Evolutionary conservation across 139 green algal species (phyloP), one percentile per base, ranked within the genome.

Genomic region (Chlamydomonas sp.): DNA sequence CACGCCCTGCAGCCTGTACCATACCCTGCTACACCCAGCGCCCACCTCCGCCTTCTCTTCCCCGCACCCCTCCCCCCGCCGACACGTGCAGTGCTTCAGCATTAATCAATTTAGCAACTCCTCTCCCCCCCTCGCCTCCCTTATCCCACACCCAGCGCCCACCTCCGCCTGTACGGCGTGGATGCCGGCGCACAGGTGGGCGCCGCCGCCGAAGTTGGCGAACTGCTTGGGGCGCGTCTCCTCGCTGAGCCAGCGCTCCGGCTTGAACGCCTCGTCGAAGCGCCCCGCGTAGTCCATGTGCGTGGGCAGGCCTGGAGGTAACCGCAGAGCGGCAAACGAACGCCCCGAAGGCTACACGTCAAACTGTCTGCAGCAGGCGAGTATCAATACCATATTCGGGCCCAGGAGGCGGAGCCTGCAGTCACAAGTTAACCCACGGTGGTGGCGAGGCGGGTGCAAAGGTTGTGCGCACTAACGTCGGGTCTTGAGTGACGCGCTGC

Each of bases 161-260:
- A 16, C 2, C 16, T 57, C 69, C 69, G 74, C 61, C 20, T 78
- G 71, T 12, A 89, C 85, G 63, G 84, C 20, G 60, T 84, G 78
- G 76, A 84, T 84, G 77, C 85, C 85, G 14, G 84, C 49, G 66
- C 84, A 89, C 77, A 85, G 61, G 77, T 89, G 85, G 2, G n/a
- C 49, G 9, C 85, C 78, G 5, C 31, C 18, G 7, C 85, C 85
- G 9, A 89, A 89, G 5, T 78, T 76, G 15, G 20, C 61, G 8
- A 68, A 87, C 59, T 64, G 31, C 72, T 20, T 63, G 0, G 83
- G 83, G 18, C 73, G 72, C 7, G 83, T 87, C 83, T 80, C 83
- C 72, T 80, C 83, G 17, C 0, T 31, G 17, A 81, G 72, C 83
- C 83, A 87, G 49, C 83, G 59, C 83, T 87, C 83, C 18, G 83